Base-by-base conservation (phyloP, 805 yeast species). In the Lipomyces yamanashiensis region DNA sequence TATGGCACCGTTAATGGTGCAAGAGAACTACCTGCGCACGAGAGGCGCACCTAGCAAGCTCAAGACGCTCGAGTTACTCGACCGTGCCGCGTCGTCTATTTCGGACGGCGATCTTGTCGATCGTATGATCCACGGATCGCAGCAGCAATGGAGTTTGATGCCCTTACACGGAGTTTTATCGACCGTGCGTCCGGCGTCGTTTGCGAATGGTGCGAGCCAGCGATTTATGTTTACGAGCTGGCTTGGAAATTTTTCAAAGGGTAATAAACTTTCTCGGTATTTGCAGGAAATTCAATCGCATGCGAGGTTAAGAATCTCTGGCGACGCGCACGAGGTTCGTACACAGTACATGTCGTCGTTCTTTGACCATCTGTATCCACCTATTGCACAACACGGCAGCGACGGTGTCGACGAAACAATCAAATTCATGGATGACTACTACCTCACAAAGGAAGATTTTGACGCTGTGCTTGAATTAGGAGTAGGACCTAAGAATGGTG, bases 1-100 rank as follows among this genome's bases (percentile, higher is more conserved):
- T 73, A 88, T 95, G 74, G 87, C 96, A 1, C 98, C 99, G 5
- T 80, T 93, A 66, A 93, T 95, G 98, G 84, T 95, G 58, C 98
- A 93, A 73, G 99, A 95, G 74, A 95, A 95, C 77, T 95, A 95
- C 74, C 75, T 90, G 54, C 77, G 77, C 41, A 87, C 96, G 0
- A 78, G 78, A 47, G 71, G 58, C 21, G 66, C 54, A 47, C 43
- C 21, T 40, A 67, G 68, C 61, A 58, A 44, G 21, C 52, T 63
- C 28, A 79, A 82, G 10, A 90, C 86, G 68, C 76, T 93, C 63
- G 80, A 83, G 67, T 78, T 86, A 17, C 86, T 88, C 0, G 88
- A 90, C 0, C 77, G 80, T 36, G 98, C 99, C 0, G 90, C 98
- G 0, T 91, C 91, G 70, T 84, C 90, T 54, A 90, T 95, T 52